Percentiles rank a stretch among this genome's conserved stretches.
These are phyloP conservation scores for Moelleriella libera DNA, from an alignment of 2,329 filamentous ascomycete species.

Conservation along the genomic window DNA sequence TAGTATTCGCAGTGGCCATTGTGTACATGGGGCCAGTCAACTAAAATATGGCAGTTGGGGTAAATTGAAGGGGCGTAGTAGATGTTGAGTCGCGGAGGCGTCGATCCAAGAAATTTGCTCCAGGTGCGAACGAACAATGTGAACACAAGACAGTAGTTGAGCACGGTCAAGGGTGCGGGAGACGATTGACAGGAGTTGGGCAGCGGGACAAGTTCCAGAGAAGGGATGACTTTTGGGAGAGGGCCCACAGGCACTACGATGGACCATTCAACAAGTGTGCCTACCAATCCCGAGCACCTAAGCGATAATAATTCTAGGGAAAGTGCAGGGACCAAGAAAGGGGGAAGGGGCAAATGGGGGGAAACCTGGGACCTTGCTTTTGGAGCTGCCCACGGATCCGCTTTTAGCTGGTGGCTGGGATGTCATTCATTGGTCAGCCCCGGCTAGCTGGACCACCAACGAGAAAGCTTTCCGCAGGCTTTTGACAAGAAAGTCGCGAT, in stretches of 20 bases:
- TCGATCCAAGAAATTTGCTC: not conserved
- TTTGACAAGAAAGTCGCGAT: not conserved
- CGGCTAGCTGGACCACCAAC: slow-evolving; percentile 3
- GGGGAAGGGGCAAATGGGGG: slow-evolving; percentile 20
- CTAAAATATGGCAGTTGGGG: slow-evolving; percentile 2
- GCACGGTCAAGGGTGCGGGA: not conserved
- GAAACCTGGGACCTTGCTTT: slow-evolving; percentile 6
- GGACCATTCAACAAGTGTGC: not conserved
- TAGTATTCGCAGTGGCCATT: slow-evolving; percentile 51
- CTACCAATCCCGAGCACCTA: slow-evolving; percentile 23
- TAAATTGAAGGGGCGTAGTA: not conserved
- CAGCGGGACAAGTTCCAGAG: not conserved
- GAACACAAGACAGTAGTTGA: not conserved
- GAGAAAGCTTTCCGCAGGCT: slow-evolving; percentile 8
- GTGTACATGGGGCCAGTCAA: slow-evolving; percentile 25
- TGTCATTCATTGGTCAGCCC: slow-evolving; percentile 13
- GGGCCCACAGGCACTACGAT: no score
- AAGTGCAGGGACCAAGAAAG: slow-evolving; percentile 26
- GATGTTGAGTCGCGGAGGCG: not conserved
- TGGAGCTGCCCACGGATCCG: slow-evolving; percentile 16
- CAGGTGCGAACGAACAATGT: no score
- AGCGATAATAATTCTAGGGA: slow-evolving; percentile 29
- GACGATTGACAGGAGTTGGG: not conserved
- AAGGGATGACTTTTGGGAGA: not conserved
- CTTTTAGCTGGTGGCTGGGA: slow-evolving; percentile 12